A percentile compares a stretch with the other conserved stretches of the same genome.
Evolutionary conservation across 345 rosid genomes (phyloP).

Genomic region (Heritiera fomes): DNA sequence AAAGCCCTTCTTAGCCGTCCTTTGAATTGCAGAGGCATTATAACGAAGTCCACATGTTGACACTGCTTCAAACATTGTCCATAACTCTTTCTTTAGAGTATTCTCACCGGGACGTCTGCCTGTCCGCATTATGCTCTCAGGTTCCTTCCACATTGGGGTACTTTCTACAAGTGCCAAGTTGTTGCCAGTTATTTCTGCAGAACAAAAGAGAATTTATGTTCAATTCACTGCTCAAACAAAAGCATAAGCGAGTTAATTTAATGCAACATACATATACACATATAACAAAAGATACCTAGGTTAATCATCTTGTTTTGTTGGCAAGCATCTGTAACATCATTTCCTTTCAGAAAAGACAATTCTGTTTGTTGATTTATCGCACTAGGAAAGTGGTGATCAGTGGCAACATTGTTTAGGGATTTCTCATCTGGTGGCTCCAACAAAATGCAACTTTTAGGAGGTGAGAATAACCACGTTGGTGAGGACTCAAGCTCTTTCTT

Average conservation of each 20-base stretch:
- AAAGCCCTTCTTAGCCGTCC: conserved; percentile 60
- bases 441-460: conserved; percentile 81
- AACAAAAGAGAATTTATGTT: background rate
- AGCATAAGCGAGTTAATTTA: background rate
- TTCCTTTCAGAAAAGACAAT: conserved; percentile 20
- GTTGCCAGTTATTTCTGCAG: conserved; percentile 32
- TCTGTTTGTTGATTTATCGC: conserved; percentile 22
- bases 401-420: conserved; percentile 26
- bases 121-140: conserved; percentile 45
- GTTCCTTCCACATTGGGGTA: conserved; percentile 68
- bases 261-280: too few species aligned
- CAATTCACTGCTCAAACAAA: background rate
- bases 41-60: conserved; percentile 38
- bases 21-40: conserved; percentile 31
- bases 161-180: conserved; percentile 39
- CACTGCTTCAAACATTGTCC: conserved; percentile 95
- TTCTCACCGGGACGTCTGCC: conserved; percentile 79
- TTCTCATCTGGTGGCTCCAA: conserved; percentile 61
- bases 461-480: conserved; percentile 82
- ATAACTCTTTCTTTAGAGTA: conserved; percentile 86
- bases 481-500: conserved; percentile 57
- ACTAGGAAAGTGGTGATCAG: conserved; percentile 21
- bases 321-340: conserved; percentile 19
- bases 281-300: conserved; percentile 9
- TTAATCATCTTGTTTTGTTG: conserved; percentile 23